Conservation (phyloP, 2,329 filamentous ascomycete genomes). For the Cryphonectria japonica region DNA sequence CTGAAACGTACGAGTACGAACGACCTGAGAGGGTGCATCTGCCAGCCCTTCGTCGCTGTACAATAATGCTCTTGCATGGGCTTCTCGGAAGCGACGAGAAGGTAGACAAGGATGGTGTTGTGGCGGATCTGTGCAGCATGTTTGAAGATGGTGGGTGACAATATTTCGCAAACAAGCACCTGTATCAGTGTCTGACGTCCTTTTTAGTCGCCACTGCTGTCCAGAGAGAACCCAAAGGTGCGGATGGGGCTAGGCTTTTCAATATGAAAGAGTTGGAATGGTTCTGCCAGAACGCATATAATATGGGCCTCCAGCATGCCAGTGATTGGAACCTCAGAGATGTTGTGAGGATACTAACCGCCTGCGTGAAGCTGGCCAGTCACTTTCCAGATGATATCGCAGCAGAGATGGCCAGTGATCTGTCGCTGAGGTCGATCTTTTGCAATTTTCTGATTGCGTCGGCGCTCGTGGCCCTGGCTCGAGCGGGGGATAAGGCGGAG, state of each 20-base stretch:
- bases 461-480: constrained; percentile 54
- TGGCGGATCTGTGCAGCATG: constrained; percentile 57
- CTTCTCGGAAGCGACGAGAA: constrained; percentile 42
- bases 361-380: constrained; percentile 56
- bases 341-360: constrained; percentile 59
- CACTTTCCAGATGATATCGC: constrained; percentile 54
- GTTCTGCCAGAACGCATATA: constrained; percentile 85
- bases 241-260: constrained; percentile 55
- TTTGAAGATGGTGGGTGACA: constrained; percentile 49
- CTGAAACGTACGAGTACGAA: constrained; percentile 57
- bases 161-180: neutral
- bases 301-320: constrained; percentile 68
- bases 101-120: constrained; percentile 32
- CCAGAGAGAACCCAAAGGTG: constrained; percentile 43
- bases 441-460: constrained; percentile 71
- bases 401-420: constrained; percentile 47
- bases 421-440: constrained; percentile 64
- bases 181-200: constrained; percentile 8
- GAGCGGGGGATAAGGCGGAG: constrained; percentile 54
- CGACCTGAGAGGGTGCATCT: constrained; percentile 57
- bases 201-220: constrained; percentile 48
- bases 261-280: constrained; percentile 72
- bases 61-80: constrained; percentile 53
- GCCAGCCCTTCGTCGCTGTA: constrained; percentile 67
- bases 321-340: constrained; percentile 56